Conservation (phyloP, 768 basidiomycete species). For the Lentinula boryana region DNA sequence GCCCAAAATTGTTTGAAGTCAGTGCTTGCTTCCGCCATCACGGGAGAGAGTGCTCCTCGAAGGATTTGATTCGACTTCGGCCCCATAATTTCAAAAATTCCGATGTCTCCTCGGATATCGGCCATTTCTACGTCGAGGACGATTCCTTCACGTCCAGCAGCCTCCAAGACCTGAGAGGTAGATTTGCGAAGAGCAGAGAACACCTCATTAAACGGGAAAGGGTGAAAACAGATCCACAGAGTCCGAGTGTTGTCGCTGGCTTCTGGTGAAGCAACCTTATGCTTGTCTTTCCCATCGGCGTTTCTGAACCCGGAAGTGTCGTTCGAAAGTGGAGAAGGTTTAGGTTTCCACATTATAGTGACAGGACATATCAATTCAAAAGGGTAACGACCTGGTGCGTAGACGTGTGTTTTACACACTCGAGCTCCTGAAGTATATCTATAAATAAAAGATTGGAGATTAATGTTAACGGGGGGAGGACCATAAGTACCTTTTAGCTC, state of each 20-base stretch:
- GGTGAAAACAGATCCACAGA: constrained; percentile 80
- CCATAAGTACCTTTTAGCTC: constrained; percentile 47
- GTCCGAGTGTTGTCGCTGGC: constrained; percentile 21
- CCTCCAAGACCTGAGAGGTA: constrained; percentile 43
- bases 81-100: constrained; percentile 87
- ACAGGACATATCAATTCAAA: constrained; percentile 63
- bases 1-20: constrained; percentile 74
- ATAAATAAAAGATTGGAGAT: background rate
- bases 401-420: constrained; percentile 59
- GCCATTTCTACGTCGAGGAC: constrained; percentile 52
- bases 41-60: constrained; percentile 53
- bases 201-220: constrained; percentile 56
- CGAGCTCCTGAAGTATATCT: constrained; percentile 69
- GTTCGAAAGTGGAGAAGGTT: background rate
- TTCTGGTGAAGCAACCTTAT: background rate
- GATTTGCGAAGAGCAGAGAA: constrained; percentile 45
- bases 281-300: constrained; percentile 26
- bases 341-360: constrained; percentile 62
- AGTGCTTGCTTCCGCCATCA: constrained; percentile 37
- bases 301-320: constrained; percentile 15
- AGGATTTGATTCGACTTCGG: constrained; percentile 75
- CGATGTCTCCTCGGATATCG: constrained; percentile 66
- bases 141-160: constrained; percentile 15
- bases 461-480: background rate
- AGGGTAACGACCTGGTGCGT: constrained; percentile 61